Conservation (phyloP, 106 monocot species). For the Gastrodia elata region DNA sequence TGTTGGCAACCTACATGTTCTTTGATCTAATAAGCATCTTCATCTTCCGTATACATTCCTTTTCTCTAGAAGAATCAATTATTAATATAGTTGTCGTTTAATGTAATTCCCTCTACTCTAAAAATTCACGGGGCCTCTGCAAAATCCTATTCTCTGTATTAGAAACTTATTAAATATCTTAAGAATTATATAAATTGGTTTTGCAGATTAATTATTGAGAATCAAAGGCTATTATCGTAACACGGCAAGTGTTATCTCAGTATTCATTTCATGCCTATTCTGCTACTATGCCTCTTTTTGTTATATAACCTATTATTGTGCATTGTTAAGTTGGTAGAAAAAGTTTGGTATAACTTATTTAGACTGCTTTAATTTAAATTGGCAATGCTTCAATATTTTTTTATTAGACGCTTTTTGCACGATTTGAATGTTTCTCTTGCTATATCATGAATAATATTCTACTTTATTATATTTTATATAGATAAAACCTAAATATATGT, state of each 20-base stretch:
- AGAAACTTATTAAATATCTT: too few species aligned
- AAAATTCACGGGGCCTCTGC: neutral
- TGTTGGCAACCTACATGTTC: neutral
- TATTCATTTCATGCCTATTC: neutral
- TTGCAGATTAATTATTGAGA: neutral
- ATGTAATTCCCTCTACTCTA: neutral
- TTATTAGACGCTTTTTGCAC: neutral
- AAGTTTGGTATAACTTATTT: neutral
- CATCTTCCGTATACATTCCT: neutral
- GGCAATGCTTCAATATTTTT: neutral
- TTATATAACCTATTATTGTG: neutral
- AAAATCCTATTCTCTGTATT: neutral
- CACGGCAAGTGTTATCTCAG: neutral
- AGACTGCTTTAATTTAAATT: neutral
- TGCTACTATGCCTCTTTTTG: neutral
- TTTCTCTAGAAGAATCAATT: neutral
- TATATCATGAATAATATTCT: neutral
- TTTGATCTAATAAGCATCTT: neutral
- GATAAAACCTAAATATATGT: neutral
- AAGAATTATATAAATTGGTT: neutral
- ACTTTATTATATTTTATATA: neutral
- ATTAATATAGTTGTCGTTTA: neutral
- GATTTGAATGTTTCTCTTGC: neutral
- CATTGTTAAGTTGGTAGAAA: neutral
- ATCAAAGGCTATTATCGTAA: neutral